Evolutionary conservation across 2,329 filamentous ascomycete species (phyloP).

Genomic region (Apiospora arundinis): DNA sequence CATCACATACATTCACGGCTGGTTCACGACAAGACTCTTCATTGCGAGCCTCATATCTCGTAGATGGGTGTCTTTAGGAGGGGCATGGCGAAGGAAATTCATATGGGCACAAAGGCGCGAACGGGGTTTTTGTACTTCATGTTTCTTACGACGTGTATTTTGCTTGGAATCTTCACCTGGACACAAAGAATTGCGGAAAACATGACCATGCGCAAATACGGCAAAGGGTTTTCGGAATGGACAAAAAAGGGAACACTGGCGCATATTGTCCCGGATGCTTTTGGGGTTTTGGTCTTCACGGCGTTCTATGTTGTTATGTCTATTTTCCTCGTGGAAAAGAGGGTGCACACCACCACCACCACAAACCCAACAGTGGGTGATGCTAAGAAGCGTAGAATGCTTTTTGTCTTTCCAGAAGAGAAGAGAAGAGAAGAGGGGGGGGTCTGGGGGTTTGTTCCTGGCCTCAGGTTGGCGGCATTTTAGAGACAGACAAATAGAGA

Average conservation of each 20-base stretch:
- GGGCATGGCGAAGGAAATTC: slow-evolving; percentile 17
- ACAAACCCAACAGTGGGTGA: not conserved
- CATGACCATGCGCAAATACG: slow-evolving; percentile 14
- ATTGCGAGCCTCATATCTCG: not conserved
- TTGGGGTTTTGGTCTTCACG: not conserved
- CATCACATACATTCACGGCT: slow-evolving; percentile 18
- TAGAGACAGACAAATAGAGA: slow-evolving; percentile 19
- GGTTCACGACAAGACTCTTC: slow-evolving; percentile 3
- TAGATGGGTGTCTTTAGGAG: not conserved
- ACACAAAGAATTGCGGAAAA: slow-evolving; percentile 15
- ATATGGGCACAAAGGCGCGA: slow-evolving; percentile 19
- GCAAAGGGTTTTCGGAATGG: slow-evolving; percentile 18
- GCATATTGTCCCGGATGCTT: not conserved
- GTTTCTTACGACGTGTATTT: slow-evolving; percentile 6
- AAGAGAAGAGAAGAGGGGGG: not conserved
- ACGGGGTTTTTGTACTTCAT: slow-evolving; percentile 10
- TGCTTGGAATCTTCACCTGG: slow-evolving; percentile 5
- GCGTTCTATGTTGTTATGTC: not conserved
- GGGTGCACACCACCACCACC: not conserved
- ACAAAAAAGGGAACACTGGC: slow-evolving; percentile 10
- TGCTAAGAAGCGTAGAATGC: slow-evolving; percentile 12
- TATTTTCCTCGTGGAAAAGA: not conserved
- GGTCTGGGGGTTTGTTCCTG: not conserved
- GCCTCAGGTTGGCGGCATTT: slow-evolving; percentile 11
- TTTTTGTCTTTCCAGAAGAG: not conserved